phyloP scores from a whole-genome alignment of 345 rosid genomes.

The Geranium rotundifolium region DNA sequence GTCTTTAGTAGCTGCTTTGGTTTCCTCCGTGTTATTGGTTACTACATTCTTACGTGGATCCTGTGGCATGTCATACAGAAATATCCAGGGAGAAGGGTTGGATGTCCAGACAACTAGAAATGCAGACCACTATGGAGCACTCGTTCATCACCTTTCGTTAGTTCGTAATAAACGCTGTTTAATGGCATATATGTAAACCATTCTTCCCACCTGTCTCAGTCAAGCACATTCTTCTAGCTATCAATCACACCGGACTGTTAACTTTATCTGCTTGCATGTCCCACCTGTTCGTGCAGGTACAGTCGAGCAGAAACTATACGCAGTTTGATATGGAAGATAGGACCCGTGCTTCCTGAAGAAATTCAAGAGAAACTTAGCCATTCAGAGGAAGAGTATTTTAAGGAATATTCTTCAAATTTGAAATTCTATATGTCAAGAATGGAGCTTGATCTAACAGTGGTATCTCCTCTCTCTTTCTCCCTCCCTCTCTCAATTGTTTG shows the following conservation, averaged over 20 bases:
- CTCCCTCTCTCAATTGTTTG: too few species aligned
- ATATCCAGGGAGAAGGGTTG: slow-evolving; percentile 78
- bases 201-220: neutral
- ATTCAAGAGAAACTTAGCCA: slow-evolving; percentile 59
- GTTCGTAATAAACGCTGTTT: slow-evolving; percentile 85
- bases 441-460: slow-evolving; percentile 75
- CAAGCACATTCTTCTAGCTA: neutral
- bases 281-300: slow-evolving; percentile 32
- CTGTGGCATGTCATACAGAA: slow-evolving; percentile 28
- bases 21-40: too few species aligned
- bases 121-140: slow-evolving; percentile 81
- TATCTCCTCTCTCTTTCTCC: slow-evolving; percentile 19
- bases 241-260: neutral
- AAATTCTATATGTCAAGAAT: slow-evolving; percentile 61
- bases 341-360: slow-evolving; percentile 64
- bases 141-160: slow-evolving; percentile 75
- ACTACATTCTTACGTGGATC: too few species aligned
- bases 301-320: slow-evolving; percentile 71
- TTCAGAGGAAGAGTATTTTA: slow-evolving; percentile 59
- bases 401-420: slow-evolving; percentile 50
- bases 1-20: too few species aligned
- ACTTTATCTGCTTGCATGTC: neutral
- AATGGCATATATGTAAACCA: slow-evolving; percentile 74
- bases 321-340: slow-evolving; percentile 64
- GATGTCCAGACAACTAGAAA: slow-evolving; percentile 70